phyloP scores from a whole-genome alignment of 2,329 filamentous ascomycete genomes.

The Pseudocercospora crystallina region DNA sequence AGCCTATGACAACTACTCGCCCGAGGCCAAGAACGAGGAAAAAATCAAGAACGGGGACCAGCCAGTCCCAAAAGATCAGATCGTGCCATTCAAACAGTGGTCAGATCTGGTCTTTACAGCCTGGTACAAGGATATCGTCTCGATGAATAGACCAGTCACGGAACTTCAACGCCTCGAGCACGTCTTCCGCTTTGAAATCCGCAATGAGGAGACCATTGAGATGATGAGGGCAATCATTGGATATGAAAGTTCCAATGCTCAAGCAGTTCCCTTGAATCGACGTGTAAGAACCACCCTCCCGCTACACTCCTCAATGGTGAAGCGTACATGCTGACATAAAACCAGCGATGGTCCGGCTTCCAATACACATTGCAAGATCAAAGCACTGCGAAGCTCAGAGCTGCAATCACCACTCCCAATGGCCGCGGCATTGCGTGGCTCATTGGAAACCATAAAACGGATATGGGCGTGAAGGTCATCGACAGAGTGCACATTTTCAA shows the following conservation, averaged over 20 bases:
- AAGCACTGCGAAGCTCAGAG: not conserved
- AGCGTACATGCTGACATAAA: no score
- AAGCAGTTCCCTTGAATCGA: not conserved
- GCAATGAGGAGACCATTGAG: not conserved
- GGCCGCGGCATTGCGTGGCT: conserved; percentile 9
- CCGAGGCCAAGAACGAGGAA: not conserved
- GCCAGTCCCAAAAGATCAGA: not conserved
- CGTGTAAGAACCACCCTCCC: no score
- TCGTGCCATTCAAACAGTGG: conserved; percentile 6
- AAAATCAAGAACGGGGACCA: not conserved
- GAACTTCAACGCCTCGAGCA: not conserved
- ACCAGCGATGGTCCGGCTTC: conserved; percentile 1
- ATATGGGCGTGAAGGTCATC: conserved; percentile 3
- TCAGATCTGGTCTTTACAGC: conserved; percentile 1
- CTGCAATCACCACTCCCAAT: conserved; percentile 6
- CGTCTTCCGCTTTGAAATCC: conserved; percentile 1
- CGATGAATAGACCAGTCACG: no score
- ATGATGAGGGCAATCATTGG: conserved; percentile 2
- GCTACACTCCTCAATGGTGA: no score
- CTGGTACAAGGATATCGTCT: not conserved
- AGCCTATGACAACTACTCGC: not conserved
- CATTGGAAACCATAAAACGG: conserved; percentile 1
- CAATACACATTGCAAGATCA: not conserved
- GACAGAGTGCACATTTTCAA: conserved; percentile 7
- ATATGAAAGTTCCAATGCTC: not conserved